Base-by-base conservation (phyloP, 2,329 filamentous ascomycete genomes). In the Bretziella fagacearum region DNA sequence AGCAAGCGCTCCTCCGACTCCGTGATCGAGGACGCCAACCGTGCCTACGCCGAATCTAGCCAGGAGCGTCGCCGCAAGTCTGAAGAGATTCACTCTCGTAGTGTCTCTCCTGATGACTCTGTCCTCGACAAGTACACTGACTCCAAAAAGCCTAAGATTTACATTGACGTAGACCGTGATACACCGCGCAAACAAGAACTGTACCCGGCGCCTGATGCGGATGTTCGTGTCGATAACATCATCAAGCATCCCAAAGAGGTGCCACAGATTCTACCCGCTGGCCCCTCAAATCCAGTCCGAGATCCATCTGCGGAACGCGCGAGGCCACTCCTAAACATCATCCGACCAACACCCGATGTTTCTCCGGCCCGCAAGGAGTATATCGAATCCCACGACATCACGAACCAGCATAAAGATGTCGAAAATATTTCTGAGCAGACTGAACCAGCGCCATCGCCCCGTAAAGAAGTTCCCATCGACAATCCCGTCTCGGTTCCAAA, bases 131-230 rank as follows among this genome's bases (percentile, higher is more conserved):
- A 71, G 55, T 78, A 70, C 58, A 62, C 67, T 20, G 7, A 30
- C 6, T 10, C 22, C 2, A 20, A 27, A 7, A n/a, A 44, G 18
- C 13, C 26, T 13, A 15, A 18, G 17, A 11, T 18, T 32, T 13
- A 26, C 15, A 44, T 44, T 22, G 41, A 44, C 22, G 27, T 32
- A 2, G 25, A 22, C 11, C 17, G n/a, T n/a, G 26, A 32, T 6
- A 6, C 23, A 20, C 8, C 11, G 3, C 27, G 15, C 3, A 30
- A 29, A 11, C 23, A n/a, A 22, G 17, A 30, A 11, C 26, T n/a
- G 3, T 80, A 71, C 48, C 71, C 70, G 52, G 70, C 60, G 6
- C 76, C 76, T 2, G 65, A 80, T 55, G 76, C 76, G n/a, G 76
- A 80, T 56, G 74, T 79, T 46, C 65, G 63, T 44, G 70, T 78